Evolutionary conservation across 75 land plant species (phyloP).

Genomic region (Larix kaempferi): DNA sequence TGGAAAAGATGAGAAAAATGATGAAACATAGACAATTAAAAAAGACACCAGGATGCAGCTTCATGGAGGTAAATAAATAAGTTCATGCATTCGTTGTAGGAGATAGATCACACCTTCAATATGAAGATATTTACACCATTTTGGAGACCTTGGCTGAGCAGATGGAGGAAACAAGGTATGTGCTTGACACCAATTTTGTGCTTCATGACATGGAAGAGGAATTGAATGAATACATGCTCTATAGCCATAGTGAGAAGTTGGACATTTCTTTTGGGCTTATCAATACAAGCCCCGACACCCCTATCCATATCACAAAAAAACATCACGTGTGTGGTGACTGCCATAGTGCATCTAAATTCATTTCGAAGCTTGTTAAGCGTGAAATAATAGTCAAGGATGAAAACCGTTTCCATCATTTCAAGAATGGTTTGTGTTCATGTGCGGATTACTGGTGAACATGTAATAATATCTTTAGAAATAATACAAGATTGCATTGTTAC

Average conservation of each 20-base stretch:
- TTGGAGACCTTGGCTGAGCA: conserved; percentile 6
- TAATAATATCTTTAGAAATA: too few species aligned
- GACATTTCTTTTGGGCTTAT: conserved; percentile 15
- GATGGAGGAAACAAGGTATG: conserved; percentile 3
- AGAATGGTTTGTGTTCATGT: conserved; percentile 13
- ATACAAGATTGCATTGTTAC: too few species aligned
- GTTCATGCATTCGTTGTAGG: conserved; percentile 14
- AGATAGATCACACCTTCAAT: conserved; percentile 13
- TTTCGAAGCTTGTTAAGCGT: conserved; percentile 10
- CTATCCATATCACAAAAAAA: conserved; percentile 13
- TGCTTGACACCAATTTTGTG: conserved; percentile 4
- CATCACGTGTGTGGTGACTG: conserved; percentile 12
- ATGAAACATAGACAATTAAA: not conserved
- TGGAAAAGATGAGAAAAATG: conserved; percentile 6
- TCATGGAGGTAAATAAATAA: conserved; percentile 10
- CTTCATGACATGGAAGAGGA: conserved; percentile 4
- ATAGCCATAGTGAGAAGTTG: conserved; percentile 17
- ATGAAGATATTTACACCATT: not conserved
- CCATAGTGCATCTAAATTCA: conserved; percentile 15
- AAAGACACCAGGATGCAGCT: conserved; percentile 8
- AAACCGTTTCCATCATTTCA: conserved; percentile 13
- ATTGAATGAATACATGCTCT: conserved; percentile 7
- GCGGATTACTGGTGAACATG: conserved; percentile 15
- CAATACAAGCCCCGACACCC: conserved; percentile 11
- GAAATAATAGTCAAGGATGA: conserved; percentile 12